Evolutionary conservation across 176 grass and related monocot genomes (phyloP).

Genomic region (Bolboschoenus planiculmis): DNA sequence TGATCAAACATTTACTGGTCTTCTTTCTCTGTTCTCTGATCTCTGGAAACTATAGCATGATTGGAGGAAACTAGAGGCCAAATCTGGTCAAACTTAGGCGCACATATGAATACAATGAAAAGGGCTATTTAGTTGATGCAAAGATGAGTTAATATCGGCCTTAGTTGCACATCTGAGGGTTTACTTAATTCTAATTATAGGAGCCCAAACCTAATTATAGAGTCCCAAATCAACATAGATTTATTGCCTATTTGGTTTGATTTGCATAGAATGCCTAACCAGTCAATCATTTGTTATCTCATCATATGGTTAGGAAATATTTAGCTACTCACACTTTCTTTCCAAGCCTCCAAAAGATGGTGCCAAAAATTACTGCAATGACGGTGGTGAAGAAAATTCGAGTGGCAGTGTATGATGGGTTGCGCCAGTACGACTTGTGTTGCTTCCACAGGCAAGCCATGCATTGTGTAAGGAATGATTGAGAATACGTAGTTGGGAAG

Average conservation of each 20-base stretch:
- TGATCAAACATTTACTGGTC: not conserved
- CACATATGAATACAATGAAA: not conserved
- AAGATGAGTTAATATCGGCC: not conserved
- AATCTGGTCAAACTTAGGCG: not conserved
- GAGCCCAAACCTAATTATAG: no score
- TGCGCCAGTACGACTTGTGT: constrained; percentile 84
- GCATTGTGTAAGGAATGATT: constrained; percentile 69
- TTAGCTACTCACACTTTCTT: constrained; percentile 66
- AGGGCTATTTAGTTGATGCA: not conserved
- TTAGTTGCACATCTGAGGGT: not conserved
- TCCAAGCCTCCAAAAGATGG: constrained; percentile 74
- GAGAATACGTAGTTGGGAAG: constrained; percentile 62
- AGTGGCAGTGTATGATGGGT: constrained; percentile 86
- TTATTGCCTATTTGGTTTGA: not conserved
- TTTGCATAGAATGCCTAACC: not conserved
- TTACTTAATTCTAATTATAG: not conserved
- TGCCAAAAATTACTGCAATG: constrained; percentile 77
- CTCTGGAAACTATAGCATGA: not conserved
- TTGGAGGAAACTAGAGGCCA: not conserved
- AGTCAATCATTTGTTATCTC: not conserved
- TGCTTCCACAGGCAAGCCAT: constrained; percentile 90
- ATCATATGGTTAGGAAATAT: not conserved
- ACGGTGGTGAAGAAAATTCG: constrained; percentile 90
- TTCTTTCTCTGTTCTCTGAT: not conserved
- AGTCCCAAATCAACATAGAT: not conserved